Percentiles rank a stretch among this genome's conserved stretches.
Conservation (phyloP, 1,139 yeast species). For the Taiozyma sp. region DNA sequence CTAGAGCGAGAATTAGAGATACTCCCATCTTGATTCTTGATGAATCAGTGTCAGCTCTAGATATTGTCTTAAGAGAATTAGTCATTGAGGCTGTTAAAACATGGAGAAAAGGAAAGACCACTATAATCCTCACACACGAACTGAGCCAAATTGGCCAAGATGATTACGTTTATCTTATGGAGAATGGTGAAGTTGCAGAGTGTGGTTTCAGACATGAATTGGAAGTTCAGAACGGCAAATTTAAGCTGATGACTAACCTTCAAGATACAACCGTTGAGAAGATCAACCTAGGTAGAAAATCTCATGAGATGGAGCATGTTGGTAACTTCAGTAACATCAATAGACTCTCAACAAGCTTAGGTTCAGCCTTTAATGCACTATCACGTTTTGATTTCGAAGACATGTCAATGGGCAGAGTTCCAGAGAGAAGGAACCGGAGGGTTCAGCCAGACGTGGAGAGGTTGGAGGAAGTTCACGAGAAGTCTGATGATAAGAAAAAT, state of each 20-base stretch:
- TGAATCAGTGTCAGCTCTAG: conserved; percentile 84
- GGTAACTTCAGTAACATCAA: conserved; percentile 1
- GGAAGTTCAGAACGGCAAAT: conserved; percentile 14
- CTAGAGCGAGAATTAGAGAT: conserved; percentile 73
- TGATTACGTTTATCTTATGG: conserved; percentile 56
- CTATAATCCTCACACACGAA: conserved; percentile 81
- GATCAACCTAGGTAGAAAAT: neutral
- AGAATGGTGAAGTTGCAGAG: conserved; percentile 50
- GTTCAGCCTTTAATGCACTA: conserved; percentile 17
- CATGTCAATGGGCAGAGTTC: conserved; percentile 4
- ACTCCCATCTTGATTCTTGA: conserved; percentile 76
- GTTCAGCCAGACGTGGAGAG: conserved; percentile 4
- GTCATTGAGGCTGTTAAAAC: conserved; percentile 45
- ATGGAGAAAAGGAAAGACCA: conserved; percentile 69
- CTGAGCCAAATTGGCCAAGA: conserved; percentile 45
- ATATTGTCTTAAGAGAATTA: conserved; percentile 39
- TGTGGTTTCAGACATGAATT: conserved; percentile 37
- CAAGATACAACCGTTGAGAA: conserved; percentile 12
- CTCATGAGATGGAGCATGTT: neutral
- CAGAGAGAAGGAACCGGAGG: conserved; percentile 3
- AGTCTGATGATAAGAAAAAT: neutral
- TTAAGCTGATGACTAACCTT: conserved; percentile 13
- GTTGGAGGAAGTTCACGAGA: conserved; percentile 1
- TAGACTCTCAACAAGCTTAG: conserved; percentile 16
- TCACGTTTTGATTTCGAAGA: conserved; percentile 7